phyloP scores from a whole-genome alignment of 352 stramenopile genomes.

The Phytophthora syringae region DNA sequence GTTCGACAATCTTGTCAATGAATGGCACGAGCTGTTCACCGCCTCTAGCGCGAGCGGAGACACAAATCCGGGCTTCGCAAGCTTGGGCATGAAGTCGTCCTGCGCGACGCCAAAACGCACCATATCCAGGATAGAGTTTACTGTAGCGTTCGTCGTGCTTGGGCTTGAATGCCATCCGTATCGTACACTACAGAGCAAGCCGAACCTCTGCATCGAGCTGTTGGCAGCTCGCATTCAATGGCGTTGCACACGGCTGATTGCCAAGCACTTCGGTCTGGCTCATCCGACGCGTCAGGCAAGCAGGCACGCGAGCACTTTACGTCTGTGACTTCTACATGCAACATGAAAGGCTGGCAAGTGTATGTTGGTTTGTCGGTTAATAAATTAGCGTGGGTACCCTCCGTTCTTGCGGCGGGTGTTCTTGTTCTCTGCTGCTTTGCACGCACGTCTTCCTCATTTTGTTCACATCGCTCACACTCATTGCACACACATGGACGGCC shows the following conservation, averaged over 20 bases:
- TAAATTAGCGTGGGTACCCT: slow-evolving; percentile 38
- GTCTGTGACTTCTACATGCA: background rate
- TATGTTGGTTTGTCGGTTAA: slow-evolving; percentile 32
- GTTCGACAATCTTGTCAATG: no score
- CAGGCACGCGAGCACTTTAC: slow-evolving; percentile 1
- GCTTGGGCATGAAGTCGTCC: no score
- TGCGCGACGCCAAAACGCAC: no score
- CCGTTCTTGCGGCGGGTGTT: slow-evolving; percentile 21
- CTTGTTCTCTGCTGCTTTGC: slow-evolving; percentile 27
- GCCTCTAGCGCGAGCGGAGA: no score
- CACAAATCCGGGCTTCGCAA: no score
- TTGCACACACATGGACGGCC: slow-evolving; percentile 27
- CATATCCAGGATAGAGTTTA: no score
- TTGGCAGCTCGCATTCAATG: background rate
- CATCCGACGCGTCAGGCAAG: slow-evolving; percentile 3
- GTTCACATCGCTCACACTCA: slow-evolving; percentile 34
- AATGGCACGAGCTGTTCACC: no score
- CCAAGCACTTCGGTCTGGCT: background rate
- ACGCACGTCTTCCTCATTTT: slow-evolving; percentile 14
- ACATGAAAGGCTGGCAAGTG: background rate
- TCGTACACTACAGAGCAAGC: no score
- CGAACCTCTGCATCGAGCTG: background rate
- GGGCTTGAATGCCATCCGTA: no score
- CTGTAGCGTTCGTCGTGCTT: no score
- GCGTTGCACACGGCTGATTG: no score